Evolutionary conservation across 495 filamentous ascomycete genomes (phyloP), one percentile per base, ranked within the genome.

Genomic region (Penicillium canariense): DNA sequence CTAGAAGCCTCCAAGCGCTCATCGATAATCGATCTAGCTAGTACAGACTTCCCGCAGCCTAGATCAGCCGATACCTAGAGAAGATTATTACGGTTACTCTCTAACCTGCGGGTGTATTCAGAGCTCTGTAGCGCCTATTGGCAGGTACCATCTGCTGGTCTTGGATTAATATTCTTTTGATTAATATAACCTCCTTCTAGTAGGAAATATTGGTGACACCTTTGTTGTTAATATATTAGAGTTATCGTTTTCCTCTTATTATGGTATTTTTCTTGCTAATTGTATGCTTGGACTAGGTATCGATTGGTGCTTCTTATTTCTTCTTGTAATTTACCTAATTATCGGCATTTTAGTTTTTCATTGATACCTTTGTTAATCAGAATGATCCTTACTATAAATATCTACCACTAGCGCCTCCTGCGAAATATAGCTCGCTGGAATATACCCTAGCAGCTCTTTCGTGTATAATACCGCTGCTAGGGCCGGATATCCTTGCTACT

Each of bases 11-110:
- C 38, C 8, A 68, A 52, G 48, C 58, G 35, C 15, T 63, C 27
- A 27, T 77, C 68, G 5, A 74, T 58, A 2, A 77, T 60, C 14
- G 60, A 69, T 52, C 60, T 57, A 1, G 69, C 46, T 5, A 79
- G 53, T 3, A 80, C 73, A 48, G 75, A 74, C 51, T 80, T 80
- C 2, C 75, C 71, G 56, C 69, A 77, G 25, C 74, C 74, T 31
- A 68, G 73, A 50, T 75, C 69, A 12, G 70, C 77, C 5, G 76
- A 71, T 12, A 79, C 56, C 75, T 68, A 77, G 10, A 80, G 67
- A 22, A 78, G 56, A 30, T 68, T 61, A 26, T 67, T 63, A 3
- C 40, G 22, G n/a, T n/a, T 45, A 35, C 58, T 59, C 12, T 56
- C 26, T 44, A 39, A 54, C 73, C 71, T 75, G 22, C 54, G 47